phyloP scores from a whole-genome alignment of 2,329 filamentous ascomycete genomes.

The Leptographium wingfieldii region DNA sequence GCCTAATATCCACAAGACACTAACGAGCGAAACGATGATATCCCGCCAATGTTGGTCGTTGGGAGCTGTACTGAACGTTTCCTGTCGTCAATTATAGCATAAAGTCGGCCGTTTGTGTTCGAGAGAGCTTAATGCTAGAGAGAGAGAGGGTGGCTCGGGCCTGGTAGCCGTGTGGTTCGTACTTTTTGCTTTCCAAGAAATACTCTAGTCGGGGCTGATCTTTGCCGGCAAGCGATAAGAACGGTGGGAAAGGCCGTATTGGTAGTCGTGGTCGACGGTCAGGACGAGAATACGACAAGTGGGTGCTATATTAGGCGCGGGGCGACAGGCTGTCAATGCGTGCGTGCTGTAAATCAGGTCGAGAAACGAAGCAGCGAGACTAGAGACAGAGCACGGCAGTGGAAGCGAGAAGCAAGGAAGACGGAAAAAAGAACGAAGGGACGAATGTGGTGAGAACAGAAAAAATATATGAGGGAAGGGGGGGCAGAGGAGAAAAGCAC shows the following conservation, averaged over 20 bases:
- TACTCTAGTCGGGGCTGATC: too few relatives aligned
- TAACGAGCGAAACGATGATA: not conserved
- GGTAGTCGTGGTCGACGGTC: not conserved
- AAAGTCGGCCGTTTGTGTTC: not conserved
- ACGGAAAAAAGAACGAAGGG: conserved; percentile 6
- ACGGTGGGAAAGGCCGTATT: not conserved
- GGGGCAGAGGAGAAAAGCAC: not conserved
- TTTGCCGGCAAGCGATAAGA: not conserved
- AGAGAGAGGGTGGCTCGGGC: not conserved
- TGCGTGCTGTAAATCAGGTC: not conserved
- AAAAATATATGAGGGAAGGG: conserved; percentile 2
- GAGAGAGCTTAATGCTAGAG: too few relatives aligned
- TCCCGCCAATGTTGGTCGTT: not conserved
- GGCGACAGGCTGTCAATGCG: not conserved
- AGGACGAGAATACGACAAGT: not conserved
- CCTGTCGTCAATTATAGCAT: not conserved
- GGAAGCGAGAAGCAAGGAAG: not conserved
- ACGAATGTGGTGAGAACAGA: conserved; percentile 9
- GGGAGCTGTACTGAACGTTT: not conserved
- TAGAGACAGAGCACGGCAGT: conserved; percentile 4
- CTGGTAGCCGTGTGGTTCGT: not conserved
- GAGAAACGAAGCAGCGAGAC: conserved; percentile 2
- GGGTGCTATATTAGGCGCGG: not conserved
- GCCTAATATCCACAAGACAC: not conserved
- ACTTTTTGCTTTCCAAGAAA: not conserved